Percentiles rank a stretch among this genome's conserved stretches.
These are phyloP conservation scores for Boletus reticulatus DNA, from an alignment of 768 basidiomycete species.

Conservation along the genomic window DNA sequence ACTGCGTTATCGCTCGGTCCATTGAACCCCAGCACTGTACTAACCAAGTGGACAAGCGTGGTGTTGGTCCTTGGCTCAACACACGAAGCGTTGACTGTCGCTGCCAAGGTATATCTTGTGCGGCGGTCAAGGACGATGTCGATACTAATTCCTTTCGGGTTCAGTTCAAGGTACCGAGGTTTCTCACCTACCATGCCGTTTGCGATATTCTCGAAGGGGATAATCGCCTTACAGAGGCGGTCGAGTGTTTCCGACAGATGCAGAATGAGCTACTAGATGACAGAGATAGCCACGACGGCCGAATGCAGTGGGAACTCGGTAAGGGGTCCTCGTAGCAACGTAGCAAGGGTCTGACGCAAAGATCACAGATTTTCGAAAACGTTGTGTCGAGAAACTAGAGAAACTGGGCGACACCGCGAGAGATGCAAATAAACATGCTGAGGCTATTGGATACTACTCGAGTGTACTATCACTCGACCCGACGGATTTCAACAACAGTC, in stretches of 20 bases:
- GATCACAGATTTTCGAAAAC: neutral
- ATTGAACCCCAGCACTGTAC: too few relatives aligned
- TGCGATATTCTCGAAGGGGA: neutral
- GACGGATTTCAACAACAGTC: too few relatives aligned
- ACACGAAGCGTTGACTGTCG: neutral
- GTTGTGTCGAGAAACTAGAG: neutral
- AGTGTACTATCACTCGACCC: neutral
- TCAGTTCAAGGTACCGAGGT: neutral
- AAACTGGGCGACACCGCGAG: neutral
- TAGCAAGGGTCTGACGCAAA: too few relatives aligned
- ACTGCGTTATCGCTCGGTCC: neutral
- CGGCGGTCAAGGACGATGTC: too few relatives aligned
- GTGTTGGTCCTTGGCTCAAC: neutral
- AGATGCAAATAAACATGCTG: neutral
- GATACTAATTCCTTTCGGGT: too few relatives aligned
- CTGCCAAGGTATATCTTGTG: neutral
- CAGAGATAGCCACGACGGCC: too few relatives aligned
- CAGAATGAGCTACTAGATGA: neutral
- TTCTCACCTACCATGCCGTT: neutral
- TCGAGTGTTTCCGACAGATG: neutral
- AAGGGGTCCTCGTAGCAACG: too few relatives aligned
- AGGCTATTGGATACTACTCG: neutral
- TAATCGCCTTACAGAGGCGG: neutral
- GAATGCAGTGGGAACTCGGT: neutral
- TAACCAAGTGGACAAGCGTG: too few relatives aligned